phyloP scores from a whole-genome alignment of 148 eudicot genomes.

The Vaccinium corymbosum region DNA sequence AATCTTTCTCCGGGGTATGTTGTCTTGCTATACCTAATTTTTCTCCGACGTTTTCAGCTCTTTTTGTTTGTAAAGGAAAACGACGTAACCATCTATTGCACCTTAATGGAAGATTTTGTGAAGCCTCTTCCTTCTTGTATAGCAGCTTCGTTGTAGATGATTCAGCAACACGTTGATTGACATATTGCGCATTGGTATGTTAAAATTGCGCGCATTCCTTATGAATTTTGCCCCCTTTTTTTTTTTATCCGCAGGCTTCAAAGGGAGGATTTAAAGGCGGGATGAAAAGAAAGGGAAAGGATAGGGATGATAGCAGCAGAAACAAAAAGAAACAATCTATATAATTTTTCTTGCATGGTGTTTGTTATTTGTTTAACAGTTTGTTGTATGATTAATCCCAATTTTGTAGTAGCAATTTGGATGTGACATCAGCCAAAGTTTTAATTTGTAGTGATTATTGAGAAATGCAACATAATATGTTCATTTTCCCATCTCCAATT shows the following conservation, averaged over 20 bases:
- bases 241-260: conserved; percentile 21
- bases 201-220: not conserved
- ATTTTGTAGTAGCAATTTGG: conserved; percentile 4
- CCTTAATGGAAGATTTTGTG: not conserved
- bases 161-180: not conserved
- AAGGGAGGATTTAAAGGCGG: conserved; percentile 30
- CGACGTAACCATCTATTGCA: not conserved
- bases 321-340: conserved; percentile 23
- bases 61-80: not conserved
- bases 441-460: not conserved
- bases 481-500: too few species aligned
- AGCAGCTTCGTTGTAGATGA: not conserved
- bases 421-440: not conserved
- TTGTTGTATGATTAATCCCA: not conserved
- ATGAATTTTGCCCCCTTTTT: not conserved
- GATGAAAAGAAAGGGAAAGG: conserved; percentile 37
- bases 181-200: not conserved
- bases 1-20: conserved; percentile 74
- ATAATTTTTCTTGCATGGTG: not conserved
- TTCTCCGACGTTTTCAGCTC: not conserved
- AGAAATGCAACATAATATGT: not conserved
- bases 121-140: not conserved
- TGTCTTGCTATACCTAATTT: not conserved
- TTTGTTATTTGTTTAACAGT: not conserved
- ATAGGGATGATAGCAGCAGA: conserved; percentile 26